These are phyloP conservation scores for Pseudogymnoascus sp. DNA, from an alignment of 2,329 filamentous ascomycete genomes.

Conservation along the genomic window DNA sequence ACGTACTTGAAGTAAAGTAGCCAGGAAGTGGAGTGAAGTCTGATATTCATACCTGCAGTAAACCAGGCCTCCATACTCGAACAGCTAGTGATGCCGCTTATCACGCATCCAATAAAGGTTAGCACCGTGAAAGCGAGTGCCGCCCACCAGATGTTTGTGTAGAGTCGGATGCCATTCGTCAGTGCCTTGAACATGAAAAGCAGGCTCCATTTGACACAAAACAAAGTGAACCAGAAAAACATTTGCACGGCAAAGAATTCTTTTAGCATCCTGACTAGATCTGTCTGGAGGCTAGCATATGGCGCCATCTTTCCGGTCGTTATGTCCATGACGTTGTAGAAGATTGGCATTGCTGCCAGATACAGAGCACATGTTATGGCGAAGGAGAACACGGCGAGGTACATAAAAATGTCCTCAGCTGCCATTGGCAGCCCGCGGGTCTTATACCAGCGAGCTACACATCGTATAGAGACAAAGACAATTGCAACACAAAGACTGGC, in stretches of 20 bases:
- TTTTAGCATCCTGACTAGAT: conserved; percentile 28
- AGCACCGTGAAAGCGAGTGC: conserved; percentile 15
- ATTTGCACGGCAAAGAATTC: conserved; percentile 29
- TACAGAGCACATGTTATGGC: conserved; percentile 29
- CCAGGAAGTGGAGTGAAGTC: background rate
- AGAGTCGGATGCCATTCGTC: background rate
- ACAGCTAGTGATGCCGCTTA: conserved; percentile 31
- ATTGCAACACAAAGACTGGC: conserved; percentile 12
- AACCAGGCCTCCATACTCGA: conserved; percentile 32
- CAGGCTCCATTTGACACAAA: conserved; percentile 10
- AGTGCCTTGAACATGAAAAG: conserved; percentile 8
- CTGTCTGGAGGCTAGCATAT: conserved; percentile 28
- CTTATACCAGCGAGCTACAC: conserved; percentile 15
- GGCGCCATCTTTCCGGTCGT: conserved; percentile 19
- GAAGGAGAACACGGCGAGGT: conserved; percentile 22
- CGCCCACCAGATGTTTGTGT: conserved; percentile 6
- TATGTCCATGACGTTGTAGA: conserved; percentile 28
- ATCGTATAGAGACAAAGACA: conserved; percentile 14
- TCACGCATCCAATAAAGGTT: conserved; percentile 32
- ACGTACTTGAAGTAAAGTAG: background rate
- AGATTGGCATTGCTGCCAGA: conserved; percentile 29
- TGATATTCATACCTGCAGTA: conserved; percentile 16
- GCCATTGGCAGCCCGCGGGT: conserved; percentile 11
- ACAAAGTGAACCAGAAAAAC: conserved; percentile 8
- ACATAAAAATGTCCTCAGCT: conserved; percentile 15